Percentiles rank a stretch among this genome's conserved stretches.
phyloP scores from a whole-genome alignment of 306 rosid genomes.

The Cyamopsis tetragonoloba region DNA sequence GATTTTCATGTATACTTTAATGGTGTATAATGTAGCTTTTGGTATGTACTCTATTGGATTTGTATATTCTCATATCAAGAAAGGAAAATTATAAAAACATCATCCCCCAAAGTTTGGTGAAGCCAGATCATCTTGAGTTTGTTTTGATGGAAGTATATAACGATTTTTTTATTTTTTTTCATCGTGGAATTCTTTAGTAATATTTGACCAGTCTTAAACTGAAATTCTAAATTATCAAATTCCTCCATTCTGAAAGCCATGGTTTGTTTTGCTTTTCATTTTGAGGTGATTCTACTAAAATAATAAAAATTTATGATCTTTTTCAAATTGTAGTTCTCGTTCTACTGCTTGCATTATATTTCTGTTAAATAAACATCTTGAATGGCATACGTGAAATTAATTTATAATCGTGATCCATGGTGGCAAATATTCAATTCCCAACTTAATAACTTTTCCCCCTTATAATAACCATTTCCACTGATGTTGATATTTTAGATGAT shows the following conservation, averaged over 20 bases:
- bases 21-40: slow-evolving; percentile 12
- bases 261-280: neutral
- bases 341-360: slow-evolving; percentile 8
- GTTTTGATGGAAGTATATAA: neutral
- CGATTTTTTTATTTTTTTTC: neutral
- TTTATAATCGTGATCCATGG: neutral
- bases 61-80: neutral
- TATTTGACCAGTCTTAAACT: neutral
- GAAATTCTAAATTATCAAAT: neutral
- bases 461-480: neutral
- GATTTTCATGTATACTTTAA: neutral
- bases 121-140: neutral
- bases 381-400: neutral
- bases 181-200: neutral
- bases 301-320: neutral
- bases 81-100: neutral
- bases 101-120: neutral
- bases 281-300: neutral
- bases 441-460: neutral
- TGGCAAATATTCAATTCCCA: neutral
- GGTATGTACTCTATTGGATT: neutral
- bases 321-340: neutral
- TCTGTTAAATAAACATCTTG: neutral
- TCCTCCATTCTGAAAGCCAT: neutral
- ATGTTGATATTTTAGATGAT: slow-evolving; percentile 20